Conservation (phyloP, 2,329 filamentous ascomycete genomes). For the Pyrenophora seminiperda region DNA sequence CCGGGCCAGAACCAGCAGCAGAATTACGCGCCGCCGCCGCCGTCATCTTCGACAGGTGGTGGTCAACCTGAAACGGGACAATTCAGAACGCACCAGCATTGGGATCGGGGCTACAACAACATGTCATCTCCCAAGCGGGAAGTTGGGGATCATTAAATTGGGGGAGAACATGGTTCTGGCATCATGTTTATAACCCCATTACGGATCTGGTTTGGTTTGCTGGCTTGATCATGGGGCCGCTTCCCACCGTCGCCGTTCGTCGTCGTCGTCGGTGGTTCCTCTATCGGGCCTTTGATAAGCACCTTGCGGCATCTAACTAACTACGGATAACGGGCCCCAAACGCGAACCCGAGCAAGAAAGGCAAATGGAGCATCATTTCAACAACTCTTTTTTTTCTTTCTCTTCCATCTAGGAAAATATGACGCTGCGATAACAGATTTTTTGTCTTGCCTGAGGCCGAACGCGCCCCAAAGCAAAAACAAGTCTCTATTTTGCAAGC, state of each 20-base stretch:
- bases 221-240: conserved; percentile 2
- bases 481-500: conserved; percentile 40
- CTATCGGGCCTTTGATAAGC: conserved; percentile 20
- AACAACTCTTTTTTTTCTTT: conserved; percentile 1
- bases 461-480: too few species aligned
- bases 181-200: conserved; percentile 18
- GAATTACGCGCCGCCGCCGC: conserved; percentile 28
- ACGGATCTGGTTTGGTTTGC: conserved; percentile 21
- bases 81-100: conserved; percentile 41
- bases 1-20: conserved; percentile 37
- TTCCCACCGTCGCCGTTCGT: too few species aligned
- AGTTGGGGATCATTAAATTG: conserved; percentile 42
- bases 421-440: too few species aligned
- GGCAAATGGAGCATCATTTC: conserved; percentile 1
- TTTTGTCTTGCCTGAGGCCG: too few species aligned
- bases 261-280: too few species aligned
- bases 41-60: conserved; percentile 30
- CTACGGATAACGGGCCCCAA: conserved; percentile 6
- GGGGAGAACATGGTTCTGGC: conserved; percentile 34
- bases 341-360: conserved; percentile 12
- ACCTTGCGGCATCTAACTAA: conserved; percentile 1
- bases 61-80: conserved; percentile 44
- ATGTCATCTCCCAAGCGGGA: conserved; percentile 46
- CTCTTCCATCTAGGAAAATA: neutral
- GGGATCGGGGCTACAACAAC: conserved; percentile 39